A percentile compares a stretch with the other conserved stretches of the same genome.
These are phyloP conservation scores for Lyophyllum semitale DNA, from an alignment of 768 basidiomycete genomes.

Conservation along the genomic window DNA sequence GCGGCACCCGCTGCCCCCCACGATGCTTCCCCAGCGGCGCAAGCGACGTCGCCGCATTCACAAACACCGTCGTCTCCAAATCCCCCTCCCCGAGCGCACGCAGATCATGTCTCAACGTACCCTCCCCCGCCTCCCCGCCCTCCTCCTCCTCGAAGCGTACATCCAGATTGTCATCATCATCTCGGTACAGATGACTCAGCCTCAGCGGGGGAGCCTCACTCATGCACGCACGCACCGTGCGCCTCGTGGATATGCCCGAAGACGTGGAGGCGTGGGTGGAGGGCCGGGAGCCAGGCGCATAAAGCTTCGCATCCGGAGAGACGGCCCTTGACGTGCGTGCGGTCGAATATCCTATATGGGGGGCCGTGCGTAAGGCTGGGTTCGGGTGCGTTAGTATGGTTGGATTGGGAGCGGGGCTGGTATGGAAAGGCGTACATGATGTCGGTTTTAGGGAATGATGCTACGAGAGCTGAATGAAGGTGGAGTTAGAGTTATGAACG, in stretches of 20 bases:
- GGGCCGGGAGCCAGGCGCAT: no score
- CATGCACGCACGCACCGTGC: constrained; percentile 45
- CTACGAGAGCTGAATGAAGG: constrained; percentile 1
- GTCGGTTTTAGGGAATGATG: constrained; percentile 20
- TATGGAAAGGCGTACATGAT: constrained; percentile 41
- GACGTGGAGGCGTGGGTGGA: no score
- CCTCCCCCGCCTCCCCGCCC: neutral
- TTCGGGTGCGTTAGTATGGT: no score
- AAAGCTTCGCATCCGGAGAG: no score
- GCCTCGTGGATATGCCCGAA: constrained; percentile 75
- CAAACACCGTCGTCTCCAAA: constrained; percentile 36
- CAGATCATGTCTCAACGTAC: neutral
- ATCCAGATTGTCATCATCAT: constrained; percentile 10
- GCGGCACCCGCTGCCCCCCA: constrained; percentile 18
- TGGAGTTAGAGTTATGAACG: neutral
- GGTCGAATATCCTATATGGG: constrained; percentile 52
- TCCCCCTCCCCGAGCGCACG: neutral
- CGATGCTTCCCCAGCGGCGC: constrained; percentile 26
- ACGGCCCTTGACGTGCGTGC: constrained; percentile 30
- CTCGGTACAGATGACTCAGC: no score
- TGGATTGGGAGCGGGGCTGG: no score
- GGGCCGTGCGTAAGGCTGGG: constrained; percentile 66
- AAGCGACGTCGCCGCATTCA: constrained; percentile 46
- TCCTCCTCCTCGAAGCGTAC: constrained; percentile 9
- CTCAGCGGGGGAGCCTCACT: constrained; percentile 28